phyloP scores from a whole-genome alignment of 2,329 filamentous ascomycete species.

The Monilinia aucupariae region DNA sequence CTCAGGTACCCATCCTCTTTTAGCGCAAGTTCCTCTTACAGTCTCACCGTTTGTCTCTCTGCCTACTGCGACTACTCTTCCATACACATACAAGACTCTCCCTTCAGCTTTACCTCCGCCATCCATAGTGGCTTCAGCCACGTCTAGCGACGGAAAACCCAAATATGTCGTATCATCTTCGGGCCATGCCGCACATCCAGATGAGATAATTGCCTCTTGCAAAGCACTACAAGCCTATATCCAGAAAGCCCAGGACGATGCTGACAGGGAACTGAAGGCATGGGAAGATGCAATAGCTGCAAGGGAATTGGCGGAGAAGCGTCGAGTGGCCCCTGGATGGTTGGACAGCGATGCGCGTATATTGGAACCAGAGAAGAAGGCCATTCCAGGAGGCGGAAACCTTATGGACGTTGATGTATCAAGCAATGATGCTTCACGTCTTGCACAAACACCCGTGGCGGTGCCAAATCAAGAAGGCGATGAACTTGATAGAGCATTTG shows the following conservation, averaged over 20 bases:
- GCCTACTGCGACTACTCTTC: constrained; percentile 81
- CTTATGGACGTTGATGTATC: constrained; percentile 34
- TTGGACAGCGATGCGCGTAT: constrained; percentile 67
- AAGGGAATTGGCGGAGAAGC: constrained; percentile 71
- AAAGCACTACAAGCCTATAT: constrained; percentile 72
- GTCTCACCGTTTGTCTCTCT: constrained; percentile 92
- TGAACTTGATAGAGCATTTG: constrained; percentile 50
- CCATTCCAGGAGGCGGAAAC: constrained; percentile 18
- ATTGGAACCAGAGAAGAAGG: constrained; percentile 58
- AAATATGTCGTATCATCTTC: constrained; percentile 73
- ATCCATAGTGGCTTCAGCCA: constrained; percentile 48
- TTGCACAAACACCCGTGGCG: constrained; percentile 36
- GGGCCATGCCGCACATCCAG: constrained; percentile 78
- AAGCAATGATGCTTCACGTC: constrained; percentile 31
- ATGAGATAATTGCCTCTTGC: constrained; percentile 80
- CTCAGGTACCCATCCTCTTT: constrained; percentile 72
- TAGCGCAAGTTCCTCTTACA: constrained; percentile 87
- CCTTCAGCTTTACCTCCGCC: constrained; percentile 80
- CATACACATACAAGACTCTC: constrained; percentile 90
- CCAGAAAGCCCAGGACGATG: constrained; percentile 60
- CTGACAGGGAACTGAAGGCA: constrained; percentile 58
- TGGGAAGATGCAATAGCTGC: constrained; percentile 64
- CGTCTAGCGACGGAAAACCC: constrained; percentile 44
- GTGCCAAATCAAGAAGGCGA: constrained; percentile 43
- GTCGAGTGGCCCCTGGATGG: constrained; percentile 74